These are phyloP conservation scores for Inonotus hispidus DNA, from an alignment of 1,284 basidiomycete species.

Conservation along the genomic window DNA sequence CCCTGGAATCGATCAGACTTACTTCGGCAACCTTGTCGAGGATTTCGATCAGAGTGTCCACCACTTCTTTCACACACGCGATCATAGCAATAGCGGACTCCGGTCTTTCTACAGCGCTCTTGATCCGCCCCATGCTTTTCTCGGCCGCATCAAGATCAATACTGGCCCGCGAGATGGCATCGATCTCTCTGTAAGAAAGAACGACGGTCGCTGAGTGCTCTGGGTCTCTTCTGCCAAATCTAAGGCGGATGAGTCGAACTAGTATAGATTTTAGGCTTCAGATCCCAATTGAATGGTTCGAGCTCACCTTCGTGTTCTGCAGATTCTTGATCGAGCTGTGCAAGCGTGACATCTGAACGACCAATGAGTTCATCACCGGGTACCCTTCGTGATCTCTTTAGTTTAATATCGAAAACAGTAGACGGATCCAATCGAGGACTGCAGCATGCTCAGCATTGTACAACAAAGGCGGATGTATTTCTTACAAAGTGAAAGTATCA, in stretches of 20 bases:
- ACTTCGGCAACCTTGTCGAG: too few species aligned
- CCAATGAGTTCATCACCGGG: background rate
- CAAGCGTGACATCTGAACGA: background rate
- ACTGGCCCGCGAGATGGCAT: background rate
- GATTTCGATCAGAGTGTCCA: background rate
- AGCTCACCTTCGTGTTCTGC: background rate
- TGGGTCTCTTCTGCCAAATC: background rate
- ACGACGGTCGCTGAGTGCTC: background rate
- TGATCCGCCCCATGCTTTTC: background rate
- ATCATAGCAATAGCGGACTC: background rate
- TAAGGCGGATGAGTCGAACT: background rate
- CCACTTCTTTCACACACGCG: background rate
- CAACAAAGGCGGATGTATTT: too few species aligned
- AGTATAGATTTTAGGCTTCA: background rate
- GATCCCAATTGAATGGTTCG: background rate
- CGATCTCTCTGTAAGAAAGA: background rate
- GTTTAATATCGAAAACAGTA: too few species aligned
- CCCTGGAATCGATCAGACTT: background rate
- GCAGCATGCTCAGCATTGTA: too few species aligned
- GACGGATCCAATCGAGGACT: too few species aligned
- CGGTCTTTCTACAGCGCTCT: background rate
- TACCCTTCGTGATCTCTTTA: too few species aligned
- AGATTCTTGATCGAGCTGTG: background rate
- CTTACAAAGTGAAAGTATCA: too few species aligned
- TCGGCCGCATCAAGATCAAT: background rate